Evolutionary conservation across 257 asterid genomes (phyloP), one percentile per base, ranked within the genome.

Genomic region (Buddleja alternifolia): DNA sequence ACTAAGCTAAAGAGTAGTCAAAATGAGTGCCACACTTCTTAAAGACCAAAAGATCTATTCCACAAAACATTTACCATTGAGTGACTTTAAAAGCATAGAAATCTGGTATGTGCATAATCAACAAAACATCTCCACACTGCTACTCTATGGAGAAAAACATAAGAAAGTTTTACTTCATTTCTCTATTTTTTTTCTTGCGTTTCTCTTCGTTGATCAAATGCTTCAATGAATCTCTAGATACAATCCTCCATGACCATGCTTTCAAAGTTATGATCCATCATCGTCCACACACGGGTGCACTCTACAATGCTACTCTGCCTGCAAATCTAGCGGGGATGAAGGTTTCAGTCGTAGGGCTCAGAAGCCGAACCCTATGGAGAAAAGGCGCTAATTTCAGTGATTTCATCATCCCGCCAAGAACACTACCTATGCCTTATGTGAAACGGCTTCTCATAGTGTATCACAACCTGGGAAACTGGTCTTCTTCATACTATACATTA

Each of bases 381-480:
- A 71, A 71, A 53, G 98, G 95, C 4, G 89, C 92, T 24, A 86
- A 87, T 52, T 82, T 89, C 77, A 87, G 92, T 8, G 71, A 72
- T 36, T 76, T 92, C 71, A 8, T 52, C 37, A 83, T 89, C 66
- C 96, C 96, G 8, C 80, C 90, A 8, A 73, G 71, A 34, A 84
- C 94, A 1, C 81, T 87, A 8, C 89, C 94, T 0, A 75, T 78
- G 10, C 98, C 95, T 40, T 78, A 81, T 25, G 94, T 81, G 5
- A 85, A 76, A 48, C 75, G 96, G 60, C 79, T 92, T 23, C 75
- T 84, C 48, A 79, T 89, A 46, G 86, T 92, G n/a, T 87, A 89
- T 69, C 93, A 85, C 54, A 79, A 89, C 60, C 82, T 89, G 0
- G 88, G 89, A 23, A 92, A 89, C 75, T 79, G 82, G 86, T 89